Percentiles rank a stretch among this genome's conserved stretches.
These are phyloP conservation scores for Vanrija sp. DNA, from an alignment of 1,284 basidiomycete species.

Conservation along the genomic window DNA sequence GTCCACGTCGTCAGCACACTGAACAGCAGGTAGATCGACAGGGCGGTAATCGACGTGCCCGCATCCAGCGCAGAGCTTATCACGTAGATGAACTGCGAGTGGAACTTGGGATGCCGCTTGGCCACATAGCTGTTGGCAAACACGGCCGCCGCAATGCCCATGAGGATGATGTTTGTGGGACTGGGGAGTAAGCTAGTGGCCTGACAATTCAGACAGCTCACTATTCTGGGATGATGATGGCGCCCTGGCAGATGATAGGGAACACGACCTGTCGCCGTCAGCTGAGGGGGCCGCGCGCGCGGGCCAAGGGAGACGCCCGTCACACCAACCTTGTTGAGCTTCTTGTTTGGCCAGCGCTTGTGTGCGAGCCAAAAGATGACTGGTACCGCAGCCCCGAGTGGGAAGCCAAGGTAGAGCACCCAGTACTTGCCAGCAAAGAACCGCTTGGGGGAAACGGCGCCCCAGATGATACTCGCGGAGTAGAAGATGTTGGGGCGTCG, in stretches of 20 bases:
- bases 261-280: conserved; percentile 46
- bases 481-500: conserved; percentile 47
- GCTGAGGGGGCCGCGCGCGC: neutral
- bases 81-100: conserved; percentile 44
- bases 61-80: conserved; percentile 52
- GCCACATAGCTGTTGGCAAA: conserved; percentile 47
- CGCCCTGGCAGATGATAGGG: conserved; percentile 53
- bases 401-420: conserved; percentile 50
- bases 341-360: conserved; percentile 42
- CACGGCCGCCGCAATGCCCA: conserved; percentile 48
- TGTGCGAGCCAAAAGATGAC: conserved; percentile 50
- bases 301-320: too few relatives aligned
- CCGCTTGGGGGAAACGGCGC: conserved; percentile 49
- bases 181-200: conserved; percentile 21
- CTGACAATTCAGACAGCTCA: conserved; percentile 15
- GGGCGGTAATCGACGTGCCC: conserved; percentile 50
- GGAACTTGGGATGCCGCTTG: conserved; percentile 35
- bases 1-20: conserved; percentile 32
- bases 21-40: conserved; percentile 51
- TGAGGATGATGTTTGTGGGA: conserved; percentile 54
- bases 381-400: conserved; percentile 50
- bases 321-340: conserved; percentile 40
- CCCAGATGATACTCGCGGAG: conserved; percentile 50
- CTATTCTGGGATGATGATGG: conserved; percentile 48
- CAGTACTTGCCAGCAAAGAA: conserved; percentile 53